phyloP scores from a whole-genome alignment of 495 filamentous ascomycete genomes.

The Xylaria grammica region DNA sequence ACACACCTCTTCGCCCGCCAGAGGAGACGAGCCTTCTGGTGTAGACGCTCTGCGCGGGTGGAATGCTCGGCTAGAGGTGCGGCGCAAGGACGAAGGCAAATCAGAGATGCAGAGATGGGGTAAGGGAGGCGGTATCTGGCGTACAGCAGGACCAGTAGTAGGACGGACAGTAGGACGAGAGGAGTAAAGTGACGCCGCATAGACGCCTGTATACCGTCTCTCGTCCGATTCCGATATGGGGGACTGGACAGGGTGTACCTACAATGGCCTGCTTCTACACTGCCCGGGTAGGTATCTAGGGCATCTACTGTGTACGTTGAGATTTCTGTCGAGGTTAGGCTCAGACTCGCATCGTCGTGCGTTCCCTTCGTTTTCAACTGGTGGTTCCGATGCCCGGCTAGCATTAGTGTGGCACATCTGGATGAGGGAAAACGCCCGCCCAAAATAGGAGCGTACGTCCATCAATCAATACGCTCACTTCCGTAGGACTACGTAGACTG shows the following conservation, averaged over 20 bases:
- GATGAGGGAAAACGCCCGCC: slow-evolving; percentile 7
- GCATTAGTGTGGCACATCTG: background rate
- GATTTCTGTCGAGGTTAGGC: background rate
- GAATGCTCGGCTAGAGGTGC: background rate
- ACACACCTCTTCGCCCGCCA: background rate
- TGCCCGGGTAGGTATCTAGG: too few relatives aligned
- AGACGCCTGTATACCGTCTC: slow-evolving; percentile 4
- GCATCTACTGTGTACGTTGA: background rate
- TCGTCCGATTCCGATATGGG: background rate
- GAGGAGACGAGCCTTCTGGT: background rate
- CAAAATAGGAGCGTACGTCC: background rate
- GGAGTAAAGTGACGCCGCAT: slow-evolving; percentile 7
- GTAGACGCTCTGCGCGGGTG: slow-evolving; percentile 8
- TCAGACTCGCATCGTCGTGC: background rate
- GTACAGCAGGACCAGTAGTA: too few relatives aligned
- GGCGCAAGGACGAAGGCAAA: background rate
- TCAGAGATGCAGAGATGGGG: slow-evolving; percentile 7
- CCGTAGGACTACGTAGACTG: background rate
- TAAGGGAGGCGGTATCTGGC: background rate
- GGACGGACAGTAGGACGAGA: background rate
- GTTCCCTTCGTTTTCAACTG: background rate
- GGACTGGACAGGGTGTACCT: background rate
- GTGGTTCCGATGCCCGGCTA: background rate
- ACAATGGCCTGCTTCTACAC: too few relatives aligned
- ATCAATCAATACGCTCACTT: background rate